A percentile compares a stretch with the other conserved stretches of the same genome.
phyloP scores from a whole-genome alignment of 306 rosid species.

The Cucurbita pepo region DNA sequence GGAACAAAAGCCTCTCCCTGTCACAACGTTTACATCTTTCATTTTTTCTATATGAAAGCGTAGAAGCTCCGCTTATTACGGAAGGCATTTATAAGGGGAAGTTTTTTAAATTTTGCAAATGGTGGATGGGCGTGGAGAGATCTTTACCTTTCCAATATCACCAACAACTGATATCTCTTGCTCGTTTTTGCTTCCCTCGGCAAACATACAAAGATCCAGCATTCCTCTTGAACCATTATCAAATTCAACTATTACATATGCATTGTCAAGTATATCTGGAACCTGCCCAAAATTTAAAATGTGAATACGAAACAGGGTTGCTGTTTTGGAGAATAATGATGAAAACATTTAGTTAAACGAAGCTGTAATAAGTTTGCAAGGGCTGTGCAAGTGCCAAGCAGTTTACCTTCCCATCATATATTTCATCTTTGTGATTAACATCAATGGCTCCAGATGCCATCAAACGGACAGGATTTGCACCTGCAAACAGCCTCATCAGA shows the following conservation, averaged over 20 bases:
- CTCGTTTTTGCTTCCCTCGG: constrained; percentile 91
- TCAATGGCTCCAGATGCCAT: constrained; percentile 99
- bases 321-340: neutral
- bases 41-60: too few relatives aligned
- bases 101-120: neutral
- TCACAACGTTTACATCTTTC: neutral
- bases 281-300: constrained; percentile 23
- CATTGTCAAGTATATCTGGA: constrained; percentile 90
- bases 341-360: neutral
- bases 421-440: constrained; percentile 89
- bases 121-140: constrained; percentile 1
- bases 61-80: too few relatives aligned
- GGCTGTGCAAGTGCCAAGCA: neutral
- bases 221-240: constrained; percentile 91
- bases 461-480: constrained; percentile 78
- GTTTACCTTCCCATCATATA: constrained; percentile 77
- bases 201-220: constrained; percentile 98
- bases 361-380: neutral
- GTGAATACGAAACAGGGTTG: neutral
- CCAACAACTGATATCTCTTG: constrained; percentile 94
- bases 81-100: neutral
- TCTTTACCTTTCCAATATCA: constrained; percentile 71
- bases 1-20: constrained; percentile 95
- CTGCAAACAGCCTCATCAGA: constrained; percentile 86
- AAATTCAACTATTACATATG: constrained; percentile 75